phyloP scores from a whole-genome alignment of 331 rosid species.

The Pyrus hybrid region DNA sequence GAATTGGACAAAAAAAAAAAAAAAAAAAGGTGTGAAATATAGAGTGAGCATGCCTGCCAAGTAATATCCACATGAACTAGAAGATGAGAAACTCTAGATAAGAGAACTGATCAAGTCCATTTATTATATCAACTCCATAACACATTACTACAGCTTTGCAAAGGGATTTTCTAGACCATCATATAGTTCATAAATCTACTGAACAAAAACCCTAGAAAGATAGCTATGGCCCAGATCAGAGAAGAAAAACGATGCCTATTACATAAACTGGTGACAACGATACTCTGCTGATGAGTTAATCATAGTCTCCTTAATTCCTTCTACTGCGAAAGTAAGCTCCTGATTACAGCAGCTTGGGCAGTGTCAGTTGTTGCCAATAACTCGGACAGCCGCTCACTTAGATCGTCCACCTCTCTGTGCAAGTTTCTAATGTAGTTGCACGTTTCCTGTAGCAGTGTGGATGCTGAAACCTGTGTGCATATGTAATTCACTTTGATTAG shows the following conservation, averaged over 20 bases:
- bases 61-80: not conserved
- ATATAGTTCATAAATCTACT: not conserved
- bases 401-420: constrained; percentile 86
- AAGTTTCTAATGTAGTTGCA: constrained; percentile 77
- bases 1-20: too few species aligned
- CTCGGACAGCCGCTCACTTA: constrained; percentile 79
- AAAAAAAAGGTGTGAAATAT: too few species aligned
- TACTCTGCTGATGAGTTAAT: not conserved
- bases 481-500: not conserved
- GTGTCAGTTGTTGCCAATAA: constrained; percentile 66
- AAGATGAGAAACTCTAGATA: not conserved
- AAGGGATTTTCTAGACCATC: not conserved
- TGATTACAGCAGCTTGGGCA: constrained; percentile 86
- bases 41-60: too few species aligned
- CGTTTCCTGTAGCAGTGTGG: constrained; percentile 73
- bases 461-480: constrained; percentile 57
- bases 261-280: constrained; percentile 5
- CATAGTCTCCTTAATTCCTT: not conserved
- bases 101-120: not conserved
- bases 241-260: not conserved
- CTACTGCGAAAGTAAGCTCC: constrained; percentile 70
- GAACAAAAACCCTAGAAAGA: not conserved
- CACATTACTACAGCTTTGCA: not conserved
- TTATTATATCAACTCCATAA: constrained; percentile 1
- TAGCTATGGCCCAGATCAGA: not conserved